Base-by-base conservation (phyloP, 1,284 basidiomycete species). In the Apiotrichum veenhuisii region DNA sequence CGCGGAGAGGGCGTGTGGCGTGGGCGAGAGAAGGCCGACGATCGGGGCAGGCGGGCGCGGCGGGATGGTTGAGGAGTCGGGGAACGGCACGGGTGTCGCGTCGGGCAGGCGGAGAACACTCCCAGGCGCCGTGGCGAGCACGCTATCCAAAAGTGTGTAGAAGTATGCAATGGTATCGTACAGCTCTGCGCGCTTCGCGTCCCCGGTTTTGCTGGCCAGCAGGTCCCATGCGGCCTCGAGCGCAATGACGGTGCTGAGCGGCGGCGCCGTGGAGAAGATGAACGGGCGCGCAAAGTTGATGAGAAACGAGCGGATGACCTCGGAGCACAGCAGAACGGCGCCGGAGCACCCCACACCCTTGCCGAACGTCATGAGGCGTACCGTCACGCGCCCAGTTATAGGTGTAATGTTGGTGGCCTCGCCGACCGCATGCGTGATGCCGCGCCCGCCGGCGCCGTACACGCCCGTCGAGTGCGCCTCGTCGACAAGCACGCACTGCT, bases 251-350 rank as follows among this genome's bases (percentile, higher is more conserved):
- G 85, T 91, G 18, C 86, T 81, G 62, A 85, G 83, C 55, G 86
- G 85, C 62, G 90, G 81, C 0, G 89, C 84, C 0, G 91, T 95
- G 1, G 90, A 94, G 77, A 90, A 96, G 54, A 95, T 90, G 49
- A 98, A 80, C 5, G 92, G 85, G 33, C 94, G 82, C 0, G 92
- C 92, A 77, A 96, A 98, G 73, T 98, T 98, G 70, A 96, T 80
- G 22, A 97, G 79, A 76, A 93, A 97, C 59, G 88, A 84, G 9
- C 87, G 84, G 33, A 92, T 82, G 1, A 90, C 79, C 3, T 82
- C 80, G 18, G 82, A 86, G 40, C 85, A 87, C 25, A 96, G 78
- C 5, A 97, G 75, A 3, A 91, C 87, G 41, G 92, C 90, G 69
- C 91, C 91, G 2, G 85, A 86, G 12, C 84, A 85, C 12, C 86